phyloP scores from a whole-genome alignment of 1,139 yeast genomes.

The Candida mesenterica region DNA sequence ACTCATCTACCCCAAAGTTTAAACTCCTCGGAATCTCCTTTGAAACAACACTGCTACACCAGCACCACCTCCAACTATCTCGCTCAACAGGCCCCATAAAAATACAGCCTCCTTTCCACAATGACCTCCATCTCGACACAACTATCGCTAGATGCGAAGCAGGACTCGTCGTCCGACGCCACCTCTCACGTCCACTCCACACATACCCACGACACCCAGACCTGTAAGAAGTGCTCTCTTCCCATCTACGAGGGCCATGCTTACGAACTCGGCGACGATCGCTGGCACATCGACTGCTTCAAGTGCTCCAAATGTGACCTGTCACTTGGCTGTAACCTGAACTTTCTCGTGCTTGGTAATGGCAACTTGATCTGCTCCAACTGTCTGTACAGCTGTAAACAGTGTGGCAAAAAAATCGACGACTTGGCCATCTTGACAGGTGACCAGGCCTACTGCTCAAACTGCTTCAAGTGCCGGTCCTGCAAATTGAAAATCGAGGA shows the following conservation, averaged over 20 bases:
- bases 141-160: background rate
- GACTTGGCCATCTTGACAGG: conserved; percentile 96
- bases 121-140: too few relatives aligned
- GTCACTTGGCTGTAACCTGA: conserved; percentile 81
- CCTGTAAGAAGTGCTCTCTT: conserved; percentile 42
- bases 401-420: conserved; percentile 86
- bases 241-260: conserved; percentile 75
- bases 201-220: conserved; percentile 20
- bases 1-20: too few relatives aligned
- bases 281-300: conserved; percentile 96
- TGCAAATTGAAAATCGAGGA: conserved; percentile 90
- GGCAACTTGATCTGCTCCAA: conserved; percentile 89
- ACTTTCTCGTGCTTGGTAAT: conserved; percentile 86
- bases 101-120: too few relatives aligned
- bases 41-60: too few relatives aligned
- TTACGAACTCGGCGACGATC: conserved; percentile 80
- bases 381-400: conserved; percentile 86
- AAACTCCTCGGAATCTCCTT: too few relatives aligned
- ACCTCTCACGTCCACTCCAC: background rate
- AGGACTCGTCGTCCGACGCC: background rate
- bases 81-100: too few relatives aligned
- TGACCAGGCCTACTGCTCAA: conserved; percentile 90
- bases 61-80: too few relatives aligned
- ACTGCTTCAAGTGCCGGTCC: conserved; percentile 86
- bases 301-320: conserved; percentile 80